Evolutionary conservation across 2,329 filamentous ascomycete genomes (phyloP).

Genomic region (Fusarium clavum): DNA sequence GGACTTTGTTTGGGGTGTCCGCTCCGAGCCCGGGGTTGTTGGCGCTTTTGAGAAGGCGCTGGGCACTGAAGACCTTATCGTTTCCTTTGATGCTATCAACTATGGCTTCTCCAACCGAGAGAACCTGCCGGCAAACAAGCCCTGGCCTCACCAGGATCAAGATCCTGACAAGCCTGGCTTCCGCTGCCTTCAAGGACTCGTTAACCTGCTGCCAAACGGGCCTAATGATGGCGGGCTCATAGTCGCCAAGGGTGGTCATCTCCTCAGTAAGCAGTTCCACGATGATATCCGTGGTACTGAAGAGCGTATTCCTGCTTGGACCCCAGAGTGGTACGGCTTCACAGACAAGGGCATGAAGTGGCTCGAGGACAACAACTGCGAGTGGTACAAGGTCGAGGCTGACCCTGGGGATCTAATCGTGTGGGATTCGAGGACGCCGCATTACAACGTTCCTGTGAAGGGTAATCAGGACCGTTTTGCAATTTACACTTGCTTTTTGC

Average conservation of each 20-base stretch:
- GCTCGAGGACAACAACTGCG: constrained; percentile 49
- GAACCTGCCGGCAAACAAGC: constrained; percentile 44
- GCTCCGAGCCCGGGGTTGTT: constrained; percentile 59
- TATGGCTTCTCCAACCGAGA: constrained; percentile 57
- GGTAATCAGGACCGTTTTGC: constrained; percentile 48
- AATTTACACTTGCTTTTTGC: constrained; percentile 48
- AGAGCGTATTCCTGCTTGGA: constrained; percentile 54
- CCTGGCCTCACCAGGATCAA: constrained; percentile 42
- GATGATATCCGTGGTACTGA: constrained; percentile 49
- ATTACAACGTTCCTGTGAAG: constrained; percentile 55
- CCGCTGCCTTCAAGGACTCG: constrained; percentile 63
- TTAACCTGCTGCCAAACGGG: constrained; percentile 56
- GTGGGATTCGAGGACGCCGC: constrained; percentile 54
- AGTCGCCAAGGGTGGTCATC: constrained; percentile 44
- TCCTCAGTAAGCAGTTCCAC: constrained; percentile 50
- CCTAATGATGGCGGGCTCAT: constrained; percentile 52
- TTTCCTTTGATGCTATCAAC: constrained; percentile 56
- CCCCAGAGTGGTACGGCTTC: constrained; percentile 48
- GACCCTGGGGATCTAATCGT: constrained; percentile 58
- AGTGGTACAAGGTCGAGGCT: constrained; percentile 54
- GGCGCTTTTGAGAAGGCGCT: constrained; percentile 59
- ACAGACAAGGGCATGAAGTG: constrained; percentile 53
- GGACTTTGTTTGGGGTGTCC: constrained; percentile 60
- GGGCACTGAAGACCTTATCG: constrained; percentile 59
- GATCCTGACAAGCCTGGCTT: constrained; percentile 53